Base-by-base conservation (phyloP, 164 flowering plant genomes). In the Warburgia ugandensis region DNA sequence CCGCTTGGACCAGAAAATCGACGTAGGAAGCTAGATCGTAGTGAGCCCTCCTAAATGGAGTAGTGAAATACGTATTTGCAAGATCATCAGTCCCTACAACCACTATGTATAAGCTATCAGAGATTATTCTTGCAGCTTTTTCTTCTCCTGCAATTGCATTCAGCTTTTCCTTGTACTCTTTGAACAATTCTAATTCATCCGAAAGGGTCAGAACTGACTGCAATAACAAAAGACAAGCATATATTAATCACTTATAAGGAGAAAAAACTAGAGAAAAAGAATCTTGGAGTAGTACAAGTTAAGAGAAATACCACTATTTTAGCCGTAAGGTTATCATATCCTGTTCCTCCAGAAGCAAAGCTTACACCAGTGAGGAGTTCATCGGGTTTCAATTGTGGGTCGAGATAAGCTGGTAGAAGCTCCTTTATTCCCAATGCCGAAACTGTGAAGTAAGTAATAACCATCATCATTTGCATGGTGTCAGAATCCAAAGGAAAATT, bases 81-180 rank as follows among this genome's bases (percentile, higher is more conserved):
- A 77, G 41, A 61, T 77, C 81, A 13, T 77, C 43, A 35, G 69
- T 69, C 1, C 82, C 79, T 7, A 63, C 38, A 25, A 52, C 43
- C 7, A 72, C 53, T 0, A 61, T 0, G 47, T n/a, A 64, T 4
- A 72, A 3, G 60, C 65, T 56, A 21, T 70, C 20, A 0, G 73
- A 54, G 16, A 74, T 0, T 1, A 72, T 52, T 1, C 21, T 36
- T 4, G 53, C 38, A 1, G 64, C 45, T 58, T 38, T 50, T 27
- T 65, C 64, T 38, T 58, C 72, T 27, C 82, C 82, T 0, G 56
- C 63, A 0, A 53, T 42, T 0, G n/a, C 40, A 14, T 54, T 45
- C 37, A 77, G 6, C 52, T 47, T 70, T 19, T 8, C 45, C 45
- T 10, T 54, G 61, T 64, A 71, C 14, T 64, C 69, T 45, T 61